Evolutionary conservation across 2,329 filamentous ascomycete species (phyloP), one percentile per base, ranked within the genome.

Genomic region (Diaporthe citriasiana): DNA sequence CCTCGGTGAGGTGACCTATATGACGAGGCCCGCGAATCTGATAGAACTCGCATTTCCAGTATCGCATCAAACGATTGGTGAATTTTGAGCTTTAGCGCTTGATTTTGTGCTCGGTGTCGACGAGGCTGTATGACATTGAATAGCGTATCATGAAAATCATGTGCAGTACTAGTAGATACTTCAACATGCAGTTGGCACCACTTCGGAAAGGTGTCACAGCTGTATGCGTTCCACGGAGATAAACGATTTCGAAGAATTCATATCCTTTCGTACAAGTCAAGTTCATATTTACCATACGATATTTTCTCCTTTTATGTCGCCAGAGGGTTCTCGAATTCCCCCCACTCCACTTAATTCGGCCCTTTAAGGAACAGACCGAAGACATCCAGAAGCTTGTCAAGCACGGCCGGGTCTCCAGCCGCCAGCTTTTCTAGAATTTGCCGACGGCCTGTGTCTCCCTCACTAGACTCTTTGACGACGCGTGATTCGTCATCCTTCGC

Each of bases 311-410:
- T 13, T 7, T 1, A 45, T 4, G 25, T 3, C 27, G 17, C 19
- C 5, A 7, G 22, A 33, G 17, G 22, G 2, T 35, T 51, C 25
- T 2, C 19, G 12, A 2, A 33, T 10, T 7, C 7, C n/a, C 30
- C 25, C 22, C 3, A 13, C 19, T 13, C 12, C 17, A 4, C 30
- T 69, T 35, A 66, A 25, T 47, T 75, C 4, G 71, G 72, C 13
- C 75, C 75, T 22, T 74, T 66, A 2, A 76, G 30, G 13, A 76
- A 57, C 22, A 76, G 45, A 25, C 69, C 71, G 38, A 74, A 59
- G 12, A 55, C 75, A 27, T 50, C 47, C 65, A 75, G n/a, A 53
- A 76, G 47, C 38, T 71, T 73, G 47, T 76, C 75, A 45, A 74
- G 19, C 15, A 76, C 65, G 27, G 35, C 59, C 19, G 72, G 30